A percentile compares a stretch with the other conserved stretches of the same genome.
These are phyloP conservation scores for Leucocoprinus sp. DNA, from an alignment of 768 basidiomycete species.

Conservation along the genomic window DNA sequence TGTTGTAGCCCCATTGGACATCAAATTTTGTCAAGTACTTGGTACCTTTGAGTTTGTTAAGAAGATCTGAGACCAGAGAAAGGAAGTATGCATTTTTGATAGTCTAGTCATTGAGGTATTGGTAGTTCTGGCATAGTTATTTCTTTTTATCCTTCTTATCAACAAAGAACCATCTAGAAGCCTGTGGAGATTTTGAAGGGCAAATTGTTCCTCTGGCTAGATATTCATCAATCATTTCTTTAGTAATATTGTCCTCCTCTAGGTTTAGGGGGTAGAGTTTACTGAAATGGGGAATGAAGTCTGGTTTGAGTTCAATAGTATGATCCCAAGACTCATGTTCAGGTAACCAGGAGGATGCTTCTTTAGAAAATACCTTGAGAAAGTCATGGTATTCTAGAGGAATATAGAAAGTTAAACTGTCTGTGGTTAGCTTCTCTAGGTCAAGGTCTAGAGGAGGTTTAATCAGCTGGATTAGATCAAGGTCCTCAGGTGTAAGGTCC, in stretches of 20 bases:
- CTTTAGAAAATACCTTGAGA: slow-evolving; percentile 10
- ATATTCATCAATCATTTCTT: slow-evolving; percentile 6
- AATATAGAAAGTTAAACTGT: neutral
- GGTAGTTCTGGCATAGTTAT: slow-evolving; percentile 1
- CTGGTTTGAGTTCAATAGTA: slow-evolving; percentile 13
- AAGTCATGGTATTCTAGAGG: neutral
- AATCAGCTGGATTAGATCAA: neutral
- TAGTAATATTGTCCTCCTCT: neutral
- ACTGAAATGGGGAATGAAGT: slow-evolving; percentile 1
- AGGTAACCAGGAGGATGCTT: slow-evolving; percentile 11
- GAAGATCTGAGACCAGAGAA: neutral
- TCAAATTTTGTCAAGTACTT: slow-evolving; percentile 4
- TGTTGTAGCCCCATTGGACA: slow-evolving; percentile 25
- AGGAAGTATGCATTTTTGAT: slow-evolving; percentile 1
- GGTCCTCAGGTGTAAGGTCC: too few species aligned
- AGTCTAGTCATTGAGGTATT: neutral
- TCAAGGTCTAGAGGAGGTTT: neutral
- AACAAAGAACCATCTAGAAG: slow-evolving; percentile 11
- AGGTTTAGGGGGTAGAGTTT: slow-evolving; percentile 8
- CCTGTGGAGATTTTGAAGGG: slow-evolving; percentile 7
- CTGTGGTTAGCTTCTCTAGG: neutral
- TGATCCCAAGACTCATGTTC: slow-evolving; percentile 11
- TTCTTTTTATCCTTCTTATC: slow-evolving; percentile 10
- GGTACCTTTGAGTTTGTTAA: slow-evolving; percentile 6
- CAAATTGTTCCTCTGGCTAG: slow-evolving; percentile 9